Percentiles rank a stretch among this genome's conserved stretches.
Evolutionary conservation across 2,329 filamentous ascomycete species (phyloP).

Genomic region (Westerdykella sp.): DNA sequence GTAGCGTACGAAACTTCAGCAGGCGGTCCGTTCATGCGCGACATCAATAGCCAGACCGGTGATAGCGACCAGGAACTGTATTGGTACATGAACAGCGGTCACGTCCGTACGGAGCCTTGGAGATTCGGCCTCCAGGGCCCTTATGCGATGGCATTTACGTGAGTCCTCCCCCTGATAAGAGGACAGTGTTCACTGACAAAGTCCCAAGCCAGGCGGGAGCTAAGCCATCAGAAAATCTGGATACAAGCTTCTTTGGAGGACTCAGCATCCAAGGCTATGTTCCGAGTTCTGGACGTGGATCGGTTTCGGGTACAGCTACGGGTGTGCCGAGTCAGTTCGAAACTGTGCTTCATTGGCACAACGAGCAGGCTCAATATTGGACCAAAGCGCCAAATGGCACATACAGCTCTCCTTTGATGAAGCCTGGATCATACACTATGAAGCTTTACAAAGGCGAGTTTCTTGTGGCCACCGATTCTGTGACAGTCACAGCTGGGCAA

Average conservation of each 20-base stretch:
- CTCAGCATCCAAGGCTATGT: constrained; percentile 18
- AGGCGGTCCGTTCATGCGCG: constrained; percentile 21
- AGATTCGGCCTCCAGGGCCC: constrained; percentile 17
- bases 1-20: constrained; percentile 17
- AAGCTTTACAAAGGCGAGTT: constrained; percentile 18
- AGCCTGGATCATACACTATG: constrained; percentile 16
- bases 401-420: constrained; percentile 17
- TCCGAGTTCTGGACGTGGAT: constrained; percentile 12
- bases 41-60: constrained; percentile 19
- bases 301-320: constrained; percentile 12
- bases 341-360: constrained; percentile 53
- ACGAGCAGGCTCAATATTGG: constrained; percentile 58
- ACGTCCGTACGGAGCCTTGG: constrained; percentile 20
- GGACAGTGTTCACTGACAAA: not conserved
- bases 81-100: constrained; percentile 22
- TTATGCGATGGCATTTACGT: constrained; percentile 17
- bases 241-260: constrained; percentile 16
- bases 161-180: not conserved
- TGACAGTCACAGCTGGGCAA: constrained; percentile 15
- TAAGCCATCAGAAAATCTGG: constrained; percentile 13
- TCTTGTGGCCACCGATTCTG: constrained; percentile 13
- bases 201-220: constrained; percentile 3
- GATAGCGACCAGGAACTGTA: constrained; percentile 17
- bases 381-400: constrained; percentile 12
- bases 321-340: constrained; percentile 15